These are phyloP conservation scores for slime mould (Dictyostelium discoideum) DNA, from an alignment of 78 protist genomes.

Conservation along the genomic window DNA sequence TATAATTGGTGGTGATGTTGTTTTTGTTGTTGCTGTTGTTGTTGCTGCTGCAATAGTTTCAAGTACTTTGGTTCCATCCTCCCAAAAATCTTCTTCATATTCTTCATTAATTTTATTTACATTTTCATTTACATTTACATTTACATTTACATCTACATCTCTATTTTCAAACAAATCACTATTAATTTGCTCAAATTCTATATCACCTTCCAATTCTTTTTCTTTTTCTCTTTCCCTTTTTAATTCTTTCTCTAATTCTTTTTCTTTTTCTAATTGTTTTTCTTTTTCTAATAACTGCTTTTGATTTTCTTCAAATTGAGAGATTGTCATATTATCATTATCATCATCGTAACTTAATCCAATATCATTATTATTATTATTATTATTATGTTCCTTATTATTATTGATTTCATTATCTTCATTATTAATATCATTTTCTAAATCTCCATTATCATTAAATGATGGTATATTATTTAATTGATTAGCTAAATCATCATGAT, in stretches of 20 bases:
- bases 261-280: background rate
- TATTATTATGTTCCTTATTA: background rate
- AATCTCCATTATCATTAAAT: background rate
- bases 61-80: background rate
- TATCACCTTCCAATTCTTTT: background rate
- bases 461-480: background rate
- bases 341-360: background rate
- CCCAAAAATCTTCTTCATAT: background rate
- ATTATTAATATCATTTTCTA: background rate
- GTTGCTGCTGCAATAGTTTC: background rate
- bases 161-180: background rate
- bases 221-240: background rate
- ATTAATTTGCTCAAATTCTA: background rate
- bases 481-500: background rate
- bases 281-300: background rate
- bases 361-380: background rate
- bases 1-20: background rate
- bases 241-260: no score
- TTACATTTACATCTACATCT: background rate
- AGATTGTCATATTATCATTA: background rate
- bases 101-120: background rate
- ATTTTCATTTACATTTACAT: background rate
- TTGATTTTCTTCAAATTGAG: background rate
- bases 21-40: background rate
- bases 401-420: background rate